Conservation (phyloP, 208 protist genomes). For the Crithidia brevicula region DNA sequence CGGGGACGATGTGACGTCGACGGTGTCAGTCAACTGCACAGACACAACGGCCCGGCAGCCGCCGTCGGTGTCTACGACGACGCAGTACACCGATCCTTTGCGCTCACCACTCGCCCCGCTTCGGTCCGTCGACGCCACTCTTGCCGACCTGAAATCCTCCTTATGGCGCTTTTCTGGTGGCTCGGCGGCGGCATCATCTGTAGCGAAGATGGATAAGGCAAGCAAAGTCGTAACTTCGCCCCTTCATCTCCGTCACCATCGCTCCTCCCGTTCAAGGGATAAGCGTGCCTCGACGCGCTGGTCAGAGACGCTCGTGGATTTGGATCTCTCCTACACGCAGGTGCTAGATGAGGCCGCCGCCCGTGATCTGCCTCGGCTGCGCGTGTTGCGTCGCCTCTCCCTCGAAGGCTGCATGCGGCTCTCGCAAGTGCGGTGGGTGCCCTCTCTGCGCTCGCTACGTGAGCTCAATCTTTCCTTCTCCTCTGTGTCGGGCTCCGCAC, state of each 20-base stretch:
- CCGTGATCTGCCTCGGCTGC: constrained; percentile 47
- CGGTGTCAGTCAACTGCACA: not conserved
- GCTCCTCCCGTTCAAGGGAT: no score
- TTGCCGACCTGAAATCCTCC: not conserved
- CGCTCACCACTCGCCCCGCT: not conserved
- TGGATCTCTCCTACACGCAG: constrained; percentile 66
- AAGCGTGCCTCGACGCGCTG: constrained; percentile 19
- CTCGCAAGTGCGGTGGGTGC: constrained; percentile 38
- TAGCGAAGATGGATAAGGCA: no score
- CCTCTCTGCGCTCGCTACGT: constrained; percentile 27
- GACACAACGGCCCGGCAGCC: not conserved
- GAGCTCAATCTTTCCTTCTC: constrained; percentile 56
- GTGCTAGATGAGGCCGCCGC: constrained; percentile 40
- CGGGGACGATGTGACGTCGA: not conserved
- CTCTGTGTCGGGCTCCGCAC: constrained; percentile 26
- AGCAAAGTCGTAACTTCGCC: no score
- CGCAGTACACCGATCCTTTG: constrained; percentile 3
- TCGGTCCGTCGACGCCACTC: not conserved
- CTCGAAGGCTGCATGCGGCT: constrained; percentile 60
- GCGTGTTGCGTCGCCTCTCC: constrained; percentile 39
- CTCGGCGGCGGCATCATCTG: no score
- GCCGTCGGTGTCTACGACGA: not conserved
- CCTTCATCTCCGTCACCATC: no score
- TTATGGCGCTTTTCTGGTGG: not conserved
- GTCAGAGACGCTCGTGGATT: constrained; percentile 43